These are phyloP conservation scores for Leccinum olivaceopallidum DNA, from an alignment of 768 basidiomycete genomes.

Conservation along the genomic window DNA sequence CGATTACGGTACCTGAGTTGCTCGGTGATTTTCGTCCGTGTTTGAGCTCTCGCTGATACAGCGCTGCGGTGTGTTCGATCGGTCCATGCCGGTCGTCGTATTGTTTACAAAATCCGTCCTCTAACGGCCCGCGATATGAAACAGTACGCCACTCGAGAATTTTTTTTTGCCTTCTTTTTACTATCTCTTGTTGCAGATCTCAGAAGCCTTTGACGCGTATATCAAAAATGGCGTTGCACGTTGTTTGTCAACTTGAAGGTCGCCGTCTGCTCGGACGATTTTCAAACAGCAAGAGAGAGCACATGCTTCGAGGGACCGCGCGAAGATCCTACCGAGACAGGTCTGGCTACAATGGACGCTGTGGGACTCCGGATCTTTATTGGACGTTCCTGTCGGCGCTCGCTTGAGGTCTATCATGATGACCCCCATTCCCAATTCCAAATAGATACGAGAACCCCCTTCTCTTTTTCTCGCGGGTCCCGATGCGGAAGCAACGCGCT, in stretches of 20 bases:
- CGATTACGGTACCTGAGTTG: neutral
- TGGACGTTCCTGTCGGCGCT: neutral
- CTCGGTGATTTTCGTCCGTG: neutral
- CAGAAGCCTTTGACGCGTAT: neutral
- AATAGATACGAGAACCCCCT: neutral
- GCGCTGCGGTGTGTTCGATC: neutral
- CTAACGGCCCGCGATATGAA: neutral
- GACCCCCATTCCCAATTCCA: neutral
- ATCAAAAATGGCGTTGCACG: neutral
- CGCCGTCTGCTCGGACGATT: neutral
- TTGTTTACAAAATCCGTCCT: neutral
- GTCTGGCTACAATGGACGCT: neutral
- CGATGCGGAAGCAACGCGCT: neutral
- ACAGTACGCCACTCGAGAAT: neutral
- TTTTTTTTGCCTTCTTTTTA: neutral
- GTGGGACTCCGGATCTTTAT: neutral
- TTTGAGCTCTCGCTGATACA: conserved; percentile 1
- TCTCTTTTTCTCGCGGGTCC: neutral
- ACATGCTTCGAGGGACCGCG: neutral
- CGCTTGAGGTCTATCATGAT: neutral
- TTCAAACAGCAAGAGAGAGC: neutral
- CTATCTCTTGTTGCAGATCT: neutral
- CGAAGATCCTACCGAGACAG: neutral
- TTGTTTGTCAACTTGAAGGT: neutral
- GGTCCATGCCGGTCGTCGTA: neutral